Percentiles rank a stretch among this genome's conserved stretches.
Evolutionary conservation across 805 yeast genomes (phyloP).

Genomic region (Ogataea chonburiensis): DNA sequence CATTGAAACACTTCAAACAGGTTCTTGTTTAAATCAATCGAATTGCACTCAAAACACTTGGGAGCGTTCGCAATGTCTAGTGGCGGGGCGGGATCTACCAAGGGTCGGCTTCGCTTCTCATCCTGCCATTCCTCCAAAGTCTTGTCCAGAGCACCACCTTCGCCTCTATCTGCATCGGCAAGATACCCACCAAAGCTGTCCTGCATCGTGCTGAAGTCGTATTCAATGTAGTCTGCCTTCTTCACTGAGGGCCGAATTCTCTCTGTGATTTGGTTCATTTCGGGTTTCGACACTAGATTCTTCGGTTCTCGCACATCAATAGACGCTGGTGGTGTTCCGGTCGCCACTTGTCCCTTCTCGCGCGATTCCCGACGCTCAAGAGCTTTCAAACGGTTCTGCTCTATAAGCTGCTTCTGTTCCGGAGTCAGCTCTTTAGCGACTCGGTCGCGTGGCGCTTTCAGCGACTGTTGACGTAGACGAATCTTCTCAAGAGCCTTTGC

Average conservation of each 20-base stretch:
- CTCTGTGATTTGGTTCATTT: constrained; percentile 9
- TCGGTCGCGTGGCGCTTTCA: constrained; percentile 6
- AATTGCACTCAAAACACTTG: constrained; percentile 77
- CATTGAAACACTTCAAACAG: constrained; percentile 65
- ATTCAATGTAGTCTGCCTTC: constrained; percentile 71
- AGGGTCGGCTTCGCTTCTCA: constrained; percentile 42
- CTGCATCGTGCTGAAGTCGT: constrained; percentile 87
- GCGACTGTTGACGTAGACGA: constrained; percentile 39
- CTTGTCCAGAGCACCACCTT: constrained; percentile 32
- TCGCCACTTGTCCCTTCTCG: constrained; percentile 13
- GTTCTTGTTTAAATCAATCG: constrained; percentile 77
- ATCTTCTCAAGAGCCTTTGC: constrained; percentile 59
- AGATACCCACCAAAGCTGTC: constrained; percentile 88
- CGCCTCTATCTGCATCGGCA: constrained; percentile 34
- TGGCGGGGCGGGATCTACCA: constrained; percentile 67
- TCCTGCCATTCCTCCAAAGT: constrained; percentile 55
- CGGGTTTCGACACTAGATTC: neutral
- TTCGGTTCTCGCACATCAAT: too few relatives aligned
- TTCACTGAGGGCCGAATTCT: constrained; percentile 47
- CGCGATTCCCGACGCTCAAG: constrained; percentile 34
- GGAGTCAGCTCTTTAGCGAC: constrained; percentile 33
- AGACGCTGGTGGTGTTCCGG: constrained; percentile 26
- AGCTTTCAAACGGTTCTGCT: constrained; percentile 54
- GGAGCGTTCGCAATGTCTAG: constrained; percentile 71
- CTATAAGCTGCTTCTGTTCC: constrained; percentile 50